Base-by-base conservation (phyloP, 805 yeast species). In the Candida ortonii region DNA sequence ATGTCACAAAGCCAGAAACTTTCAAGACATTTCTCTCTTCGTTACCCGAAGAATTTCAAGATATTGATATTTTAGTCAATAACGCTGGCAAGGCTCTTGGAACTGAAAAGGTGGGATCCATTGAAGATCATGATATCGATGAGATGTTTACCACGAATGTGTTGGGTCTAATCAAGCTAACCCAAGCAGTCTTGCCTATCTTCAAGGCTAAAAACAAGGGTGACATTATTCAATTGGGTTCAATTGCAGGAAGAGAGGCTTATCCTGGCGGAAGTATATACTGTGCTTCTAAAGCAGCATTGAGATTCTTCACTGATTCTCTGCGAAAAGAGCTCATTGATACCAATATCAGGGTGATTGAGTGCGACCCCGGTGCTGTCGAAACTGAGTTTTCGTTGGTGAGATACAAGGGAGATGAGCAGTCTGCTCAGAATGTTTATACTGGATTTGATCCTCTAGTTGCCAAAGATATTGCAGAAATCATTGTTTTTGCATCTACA, bases 251-350 rank as follows among this genome's bases (percentile, higher is more conserved):
- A 19, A 64, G 81, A 48, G 84, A 78, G 39, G 73, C 83, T 4
- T 79, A 80, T 55, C 82, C 84, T 5, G 79, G 81, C 30, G 86
- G 85, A 27, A 71, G 77, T n/a, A 73, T 80, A 40, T 80, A 80
- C 61, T 79, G 85, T 59, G 72, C 85, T 13, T 73, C 84, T 35
- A 80, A 80, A 58, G 78, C 83, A 10, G 78, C 80, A 12, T 68
- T 80, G 40, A 73, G 55, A 53, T 64, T 79, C 3, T 80, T 80
- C 57, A 65, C 81, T 15, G 30, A 38, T n/a, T 17, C 36, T 9
- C 21, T 43, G 26, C 28, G 47, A 25, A 43, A 43, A 22, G 47
- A 43, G 29, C 36, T 39, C 11, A 30, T 37, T 10, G 40, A 36
- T 27, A 83, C 94, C 14, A 73, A 73, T 34, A 75, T 80, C 41